phyloP scores from a whole-genome alignment of 495 filamentous ascomycete genomes.

The Aspergillus diversus region DNA sequence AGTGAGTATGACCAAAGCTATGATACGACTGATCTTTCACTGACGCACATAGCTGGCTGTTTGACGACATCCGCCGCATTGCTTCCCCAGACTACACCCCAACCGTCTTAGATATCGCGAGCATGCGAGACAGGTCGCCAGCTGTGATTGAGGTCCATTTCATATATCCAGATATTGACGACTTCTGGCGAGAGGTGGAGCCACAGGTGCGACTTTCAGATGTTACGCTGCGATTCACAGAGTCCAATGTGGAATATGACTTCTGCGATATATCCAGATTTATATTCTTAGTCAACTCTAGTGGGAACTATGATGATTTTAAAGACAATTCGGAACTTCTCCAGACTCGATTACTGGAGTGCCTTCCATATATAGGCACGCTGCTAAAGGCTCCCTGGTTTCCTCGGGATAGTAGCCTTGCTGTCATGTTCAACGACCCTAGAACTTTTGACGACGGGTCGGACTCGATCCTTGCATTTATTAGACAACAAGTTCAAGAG shows the following conservation, averaged over 20 bases:
- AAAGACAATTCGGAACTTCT: too few relatives aligned
- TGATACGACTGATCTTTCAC: background rate
- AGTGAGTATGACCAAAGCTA: background rate
- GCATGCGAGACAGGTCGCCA: background rate
- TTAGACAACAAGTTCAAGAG: too few relatives aligned
- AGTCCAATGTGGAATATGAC: background rate
- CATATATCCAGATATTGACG: background rate
- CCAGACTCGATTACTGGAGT: too few relatives aligned
- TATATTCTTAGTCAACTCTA: too few relatives aligned
- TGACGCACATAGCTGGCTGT: background rate
- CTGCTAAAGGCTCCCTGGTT: too few relatives aligned
- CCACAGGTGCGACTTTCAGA: background rate
- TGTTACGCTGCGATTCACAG: background rate
- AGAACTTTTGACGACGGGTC: too few relatives aligned
- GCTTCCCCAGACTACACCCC: background rate
- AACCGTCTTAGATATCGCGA: background rate
- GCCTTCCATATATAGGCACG: too few relatives aligned
- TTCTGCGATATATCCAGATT: background rate
- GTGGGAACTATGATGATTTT: too few relatives aligned
- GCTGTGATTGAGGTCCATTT: background rate
- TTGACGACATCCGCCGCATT: background rate
- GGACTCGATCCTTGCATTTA: too few relatives aligned
- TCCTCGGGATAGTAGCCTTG: too few relatives aligned
- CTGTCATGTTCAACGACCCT: too few relatives aligned
- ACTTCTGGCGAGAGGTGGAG: background rate